phyloP scores from a whole-genome alignment of 352 stramenopile genomes.

The Globisporangium nagaii region DNA sequence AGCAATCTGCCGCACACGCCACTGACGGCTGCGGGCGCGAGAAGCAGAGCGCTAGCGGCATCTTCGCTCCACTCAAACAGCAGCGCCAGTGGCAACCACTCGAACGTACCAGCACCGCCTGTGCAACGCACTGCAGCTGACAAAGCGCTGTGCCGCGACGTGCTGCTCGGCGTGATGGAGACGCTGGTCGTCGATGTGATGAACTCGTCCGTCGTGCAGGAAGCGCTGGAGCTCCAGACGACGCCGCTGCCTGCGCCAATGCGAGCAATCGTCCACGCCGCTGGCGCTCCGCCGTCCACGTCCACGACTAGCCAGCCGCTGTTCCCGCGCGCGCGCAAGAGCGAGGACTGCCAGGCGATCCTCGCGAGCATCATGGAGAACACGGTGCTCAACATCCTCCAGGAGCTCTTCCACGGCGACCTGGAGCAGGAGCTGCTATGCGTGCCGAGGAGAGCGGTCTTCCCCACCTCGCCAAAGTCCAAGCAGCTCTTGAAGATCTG shows the following conservation, averaged over 20 bases:
- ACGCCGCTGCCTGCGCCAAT: conserved; percentile 20
- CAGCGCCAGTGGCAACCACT: too few species aligned
- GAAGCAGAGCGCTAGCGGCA: neutral
- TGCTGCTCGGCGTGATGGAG: conserved; percentile 55
- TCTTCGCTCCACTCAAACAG: neutral
- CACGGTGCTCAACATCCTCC: conserved; percentile 74
- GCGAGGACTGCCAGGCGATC: conserved; percentile 66
- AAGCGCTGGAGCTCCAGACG: conserved; percentile 34
- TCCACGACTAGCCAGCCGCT: too few species aligned
- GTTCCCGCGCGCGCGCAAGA: conserved; percentile 26
- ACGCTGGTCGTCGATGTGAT: conserved; percentile 54
- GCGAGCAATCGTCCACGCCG: conserved; percentile 16
- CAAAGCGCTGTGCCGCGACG: conserved; percentile 24
- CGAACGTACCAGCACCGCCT: too few species aligned
- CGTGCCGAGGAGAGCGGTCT: conserved; percentile 53
- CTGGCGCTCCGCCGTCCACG: too few species aligned
- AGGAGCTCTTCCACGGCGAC: conserved; percentile 79
- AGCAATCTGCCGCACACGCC: conserved; percentile 1
- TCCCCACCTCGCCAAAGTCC: conserved; percentile 25
- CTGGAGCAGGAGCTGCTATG: conserved; percentile 63
- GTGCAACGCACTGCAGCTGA: neutral
- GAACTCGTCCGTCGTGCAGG: conserved; percentile 38
- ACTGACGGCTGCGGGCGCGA: neutral
- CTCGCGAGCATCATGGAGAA: conserved; percentile 63
- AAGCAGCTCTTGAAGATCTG: conserved; percentile 6